Percentiles rank a stretch among this genome's conserved stretches.
Evolutionary conservation across 305 asterid species (phyloP).

Genomic region (Lippia alba): DNA sequence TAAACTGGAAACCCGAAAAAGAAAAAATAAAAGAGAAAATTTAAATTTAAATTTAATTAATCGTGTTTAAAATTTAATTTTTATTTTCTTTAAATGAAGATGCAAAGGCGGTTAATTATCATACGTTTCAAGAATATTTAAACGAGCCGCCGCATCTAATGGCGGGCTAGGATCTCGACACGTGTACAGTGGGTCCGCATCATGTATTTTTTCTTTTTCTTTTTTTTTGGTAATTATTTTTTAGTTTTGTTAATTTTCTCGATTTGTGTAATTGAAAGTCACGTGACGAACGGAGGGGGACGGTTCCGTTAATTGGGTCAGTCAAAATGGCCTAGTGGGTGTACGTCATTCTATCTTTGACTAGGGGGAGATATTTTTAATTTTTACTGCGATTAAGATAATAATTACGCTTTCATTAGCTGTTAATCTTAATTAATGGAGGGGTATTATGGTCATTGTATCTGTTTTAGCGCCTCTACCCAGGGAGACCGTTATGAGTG

Average conservation of each 20-base stretch:
- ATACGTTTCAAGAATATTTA: slow-evolving; percentile 34
- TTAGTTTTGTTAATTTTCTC: not conserved
- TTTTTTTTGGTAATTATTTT: not conserved
- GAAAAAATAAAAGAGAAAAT: no score
- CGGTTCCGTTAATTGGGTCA: slow-evolving; percentile 57
- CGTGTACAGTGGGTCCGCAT: slow-evolving; percentile 34
- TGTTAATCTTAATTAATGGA: not conserved
- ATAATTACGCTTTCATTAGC: slow-evolving; percentile 21
- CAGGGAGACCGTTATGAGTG: slow-evolving; percentile 27
- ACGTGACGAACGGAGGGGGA: slow-evolving; percentile 40
- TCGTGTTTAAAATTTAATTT: not conserved
- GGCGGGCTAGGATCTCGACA: slow-evolving; percentile 44
- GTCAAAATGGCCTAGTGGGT: slow-evolving; percentile 45
- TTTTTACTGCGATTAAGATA: slow-evolving; percentile 17
- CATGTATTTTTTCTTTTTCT: not conserved
- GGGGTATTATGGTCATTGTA: not conserved
- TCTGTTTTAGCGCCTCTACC: slow-evolving; percentile 32
- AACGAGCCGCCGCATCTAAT: slow-evolving; percentile 74
- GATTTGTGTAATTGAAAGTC: slow-evolving; percentile 22
- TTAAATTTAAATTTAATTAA: not conserved
- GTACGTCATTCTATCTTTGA: slow-evolving; percentile 62
- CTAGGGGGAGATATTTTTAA: slow-evolving; percentile 31
- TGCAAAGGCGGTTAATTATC: slow-evolving; percentile 34
- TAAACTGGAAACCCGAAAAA: not conserved
- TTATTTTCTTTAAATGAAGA: slow-evolving; percentile 22